A percentile compares a stretch with the other conserved stretches of the same genome.
Conservation (phyloP, 2,329 filamentous ascomycete genomes). For the Xylariaceae sp. region DNA sequence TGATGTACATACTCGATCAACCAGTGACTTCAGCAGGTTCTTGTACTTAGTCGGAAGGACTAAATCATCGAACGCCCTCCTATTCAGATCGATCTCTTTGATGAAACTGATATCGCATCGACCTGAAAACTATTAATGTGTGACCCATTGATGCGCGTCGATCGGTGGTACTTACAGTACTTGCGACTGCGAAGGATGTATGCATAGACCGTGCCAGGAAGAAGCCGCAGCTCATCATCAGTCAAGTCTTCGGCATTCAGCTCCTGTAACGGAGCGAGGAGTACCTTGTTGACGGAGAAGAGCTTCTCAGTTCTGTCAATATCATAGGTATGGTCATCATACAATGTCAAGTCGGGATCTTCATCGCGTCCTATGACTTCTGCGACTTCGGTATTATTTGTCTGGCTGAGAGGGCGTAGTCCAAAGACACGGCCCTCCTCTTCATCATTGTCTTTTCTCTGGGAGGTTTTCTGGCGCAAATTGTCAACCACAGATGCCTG, state of each 20-base stretch:
- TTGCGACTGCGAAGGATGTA: conserved; percentile 25
- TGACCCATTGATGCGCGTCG: background rate
- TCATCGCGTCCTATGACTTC: conserved; percentile 13
- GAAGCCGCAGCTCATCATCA: conserved; percentile 20
- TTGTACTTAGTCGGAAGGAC: conserved; percentile 18
- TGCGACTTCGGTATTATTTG: conserved; percentile 4
- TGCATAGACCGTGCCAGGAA: conserved; percentile 21
- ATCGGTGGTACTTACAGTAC: conserved; percentile 17
- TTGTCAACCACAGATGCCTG: conserved; percentile 9
- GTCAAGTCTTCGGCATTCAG: conserved; percentile 7
- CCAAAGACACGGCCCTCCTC: conserved; percentile 11
- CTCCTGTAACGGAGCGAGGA: conserved; percentile 14
- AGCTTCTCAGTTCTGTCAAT: conserved; percentile 19
- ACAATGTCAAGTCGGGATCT: conserved; percentile 17
- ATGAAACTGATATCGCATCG: conserved; percentile 17
- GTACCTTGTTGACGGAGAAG: conserved; percentile 14
- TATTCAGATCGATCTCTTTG: conserved; percentile 18
- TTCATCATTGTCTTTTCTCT: background rate
- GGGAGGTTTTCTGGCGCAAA: conserved; percentile 3
- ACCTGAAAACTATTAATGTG: background rate
- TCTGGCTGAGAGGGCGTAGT: conserved; percentile 19
- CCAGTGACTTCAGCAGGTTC: conserved; percentile 18
- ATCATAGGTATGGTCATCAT: conserved; percentile 23
- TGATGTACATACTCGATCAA: conserved; percentile 15
- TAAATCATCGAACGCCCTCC: conserved; percentile 19